phyloP scores from a whole-genome alignment of 1,284 basidiomycete genomes.

The Golubevia pallescens region DNA sequence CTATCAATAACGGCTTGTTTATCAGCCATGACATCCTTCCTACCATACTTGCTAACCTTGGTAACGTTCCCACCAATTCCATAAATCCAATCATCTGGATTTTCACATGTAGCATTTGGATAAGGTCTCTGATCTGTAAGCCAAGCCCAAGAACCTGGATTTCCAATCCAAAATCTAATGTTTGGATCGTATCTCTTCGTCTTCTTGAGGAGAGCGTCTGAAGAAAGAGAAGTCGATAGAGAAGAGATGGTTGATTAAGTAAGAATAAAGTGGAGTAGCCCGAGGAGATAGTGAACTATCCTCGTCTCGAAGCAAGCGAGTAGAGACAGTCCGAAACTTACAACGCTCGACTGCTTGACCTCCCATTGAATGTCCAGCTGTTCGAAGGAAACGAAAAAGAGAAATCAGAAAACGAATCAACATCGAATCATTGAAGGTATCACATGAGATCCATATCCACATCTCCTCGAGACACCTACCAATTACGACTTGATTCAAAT shows the following conservation, averaged over 20 bases:
- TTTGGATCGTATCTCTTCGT: conserved; percentile 20
- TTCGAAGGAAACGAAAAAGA: no score
- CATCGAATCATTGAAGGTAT: no score
- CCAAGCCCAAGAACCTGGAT: conserved; percentile 52
- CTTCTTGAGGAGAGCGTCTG: conserved; percentile 31
- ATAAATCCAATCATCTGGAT: conserved; percentile 34
- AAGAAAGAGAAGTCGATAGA: no score
- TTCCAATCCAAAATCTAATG: conserved; percentile 42
- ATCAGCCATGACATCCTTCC: conserved; percentile 29
- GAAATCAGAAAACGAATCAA: no score
- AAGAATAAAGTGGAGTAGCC: no score
- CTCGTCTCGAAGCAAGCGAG: no score
- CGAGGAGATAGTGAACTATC: no score
- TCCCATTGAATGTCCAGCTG: conserved; percentile 55
- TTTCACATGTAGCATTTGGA: conserved; percentile 14
- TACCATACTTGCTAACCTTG: conserved; percentile 29
- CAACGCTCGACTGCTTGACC: conserved; percentile 51
- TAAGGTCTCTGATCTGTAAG: conserved; percentile 22
- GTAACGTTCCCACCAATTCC: conserved; percentile 27
- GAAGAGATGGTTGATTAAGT: no score
- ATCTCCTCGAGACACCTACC: no score
- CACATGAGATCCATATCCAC: no score
- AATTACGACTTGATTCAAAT: conserved; percentile 32
- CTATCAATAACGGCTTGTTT: conserved; percentile 21
- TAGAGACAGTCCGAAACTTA: conserved; percentile 32